Evolutionary conservation across 2,329 filamentous ascomycete species (phyloP).

Genomic region (Cercospora nicotianae): DNA sequence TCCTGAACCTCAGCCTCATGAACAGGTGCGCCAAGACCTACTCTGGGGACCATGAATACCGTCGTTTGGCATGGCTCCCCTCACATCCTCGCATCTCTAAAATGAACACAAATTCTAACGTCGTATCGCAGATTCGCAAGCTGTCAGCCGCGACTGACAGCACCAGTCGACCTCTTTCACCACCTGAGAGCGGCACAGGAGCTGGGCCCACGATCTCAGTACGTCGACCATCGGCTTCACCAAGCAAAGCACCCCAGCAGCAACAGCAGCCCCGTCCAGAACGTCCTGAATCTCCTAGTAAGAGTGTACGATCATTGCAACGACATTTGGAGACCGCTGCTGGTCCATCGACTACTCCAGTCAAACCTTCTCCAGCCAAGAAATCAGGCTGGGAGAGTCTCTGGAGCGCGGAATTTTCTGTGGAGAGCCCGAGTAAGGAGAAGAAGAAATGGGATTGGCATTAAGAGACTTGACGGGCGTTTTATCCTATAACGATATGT

Average conservation of each 20-base stretch:
- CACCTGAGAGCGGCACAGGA: not conserved
- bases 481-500: not conserved
- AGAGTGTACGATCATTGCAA: slow-evolving; percentile 36
- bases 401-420: slow-evolving; percentile 36
- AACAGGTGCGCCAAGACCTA: slow-evolving; percentile 31
- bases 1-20: slow-evolving; percentile 22
- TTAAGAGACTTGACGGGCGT: not conserved
- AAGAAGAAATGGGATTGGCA: slow-evolving; percentile 26
- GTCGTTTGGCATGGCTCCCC: slow-evolving; percentile 12
- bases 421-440: slow-evolving; percentile 37
- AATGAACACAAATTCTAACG: slow-evolving; percentile 8
- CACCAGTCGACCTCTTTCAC: slow-evolving; percentile 1
- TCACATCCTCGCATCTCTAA: not conserved
- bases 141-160: slow-evolving; percentile 13
- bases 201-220: not conserved
- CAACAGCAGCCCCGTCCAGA: not conserved
- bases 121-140: slow-evolving; percentile 21
- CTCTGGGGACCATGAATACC: slow-evolving; percentile 41
- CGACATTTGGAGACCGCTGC: slow-evolving; percentile 27
- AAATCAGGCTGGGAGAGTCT: slow-evolving; percentile 35
- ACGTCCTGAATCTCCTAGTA: slow-evolving; percentile 36
- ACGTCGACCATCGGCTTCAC: slow-evolving; percentile 18
- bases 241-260: slow-evolving; percentile 10
- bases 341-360: slow-evolving; percentile 23
- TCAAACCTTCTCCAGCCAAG: slow-evolving; percentile 17